Percentiles rank a stretch among this genome's conserved stretches.
These are phyloP conservation scores for Babesia ovis DNA, from an alignment of 169 alveolate species.

Conservation along the genomic window DNA sequence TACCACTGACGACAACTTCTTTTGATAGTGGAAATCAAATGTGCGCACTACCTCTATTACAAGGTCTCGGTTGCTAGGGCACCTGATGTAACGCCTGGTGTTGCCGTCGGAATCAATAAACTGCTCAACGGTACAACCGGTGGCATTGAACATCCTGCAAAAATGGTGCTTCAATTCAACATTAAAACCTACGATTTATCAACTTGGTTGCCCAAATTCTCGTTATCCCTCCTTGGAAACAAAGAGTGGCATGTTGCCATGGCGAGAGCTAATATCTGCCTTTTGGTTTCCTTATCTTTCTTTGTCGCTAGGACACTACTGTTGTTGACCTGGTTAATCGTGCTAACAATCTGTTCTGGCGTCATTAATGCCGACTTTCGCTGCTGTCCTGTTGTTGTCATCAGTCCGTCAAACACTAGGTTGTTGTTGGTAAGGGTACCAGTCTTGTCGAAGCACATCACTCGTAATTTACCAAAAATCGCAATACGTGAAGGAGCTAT, in stretches of 20 bases:
- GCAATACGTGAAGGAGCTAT: slow-evolving; percentile 95
- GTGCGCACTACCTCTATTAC: slow-evolving; percentile 54
- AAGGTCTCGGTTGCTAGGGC: slow-evolving; percentile 27
- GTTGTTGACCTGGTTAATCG: slow-evolving; percentile 4
- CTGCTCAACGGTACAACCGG: slow-evolving; percentile 67
- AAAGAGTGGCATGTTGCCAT: slow-evolving; percentile 69
- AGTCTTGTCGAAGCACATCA: slow-evolving; percentile 95
- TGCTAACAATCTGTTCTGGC: slow-evolving; percentile 25
- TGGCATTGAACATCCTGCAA: slow-evolving; percentile 63
- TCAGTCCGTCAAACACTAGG: slow-evolving; percentile 80
- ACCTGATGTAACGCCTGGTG: slow-evolving; percentile 40
- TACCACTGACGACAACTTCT: slow-evolving; percentile 64
- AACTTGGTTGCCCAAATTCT: slow-evolving; percentile 65
- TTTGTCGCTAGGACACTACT: background rate
- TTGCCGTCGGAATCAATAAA: slow-evolving; percentile 59
- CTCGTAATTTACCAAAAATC: slow-evolving; percentile 93
- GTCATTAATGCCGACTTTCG: background rate
- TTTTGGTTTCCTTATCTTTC: slow-evolving; percentile 24
- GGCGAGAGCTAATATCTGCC: slow-evolving; percentile 49
- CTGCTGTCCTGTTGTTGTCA: background rate
- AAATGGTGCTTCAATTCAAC: background rate
- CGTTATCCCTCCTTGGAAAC: slow-evolving; percentile 52
- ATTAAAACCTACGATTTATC: slow-evolving; percentile 64
- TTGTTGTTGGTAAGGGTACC: slow-evolving; percentile 96
- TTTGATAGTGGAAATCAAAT: slow-evolving; percentile 65